Evolutionary conservation across 1,139 yeast species (phyloP).

Genomic region (Zhuliangozyma blackwelliae): DNA sequence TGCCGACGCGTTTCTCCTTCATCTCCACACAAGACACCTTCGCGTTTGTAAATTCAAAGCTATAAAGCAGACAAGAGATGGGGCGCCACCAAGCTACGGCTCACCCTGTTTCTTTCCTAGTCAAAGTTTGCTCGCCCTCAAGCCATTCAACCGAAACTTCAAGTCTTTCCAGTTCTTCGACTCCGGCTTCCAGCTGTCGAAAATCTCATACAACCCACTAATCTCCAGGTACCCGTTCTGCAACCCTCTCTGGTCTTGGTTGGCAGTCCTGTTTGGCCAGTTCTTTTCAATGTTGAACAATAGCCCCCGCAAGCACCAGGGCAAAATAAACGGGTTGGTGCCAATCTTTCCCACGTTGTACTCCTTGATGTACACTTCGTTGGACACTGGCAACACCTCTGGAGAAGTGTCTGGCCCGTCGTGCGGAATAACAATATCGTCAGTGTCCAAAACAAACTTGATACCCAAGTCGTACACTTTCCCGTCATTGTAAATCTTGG

Average conservation of each 20-base stretch:
- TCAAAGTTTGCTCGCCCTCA: constrained; percentile 46
- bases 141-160: constrained; percentile 78
- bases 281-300: constrained; percentile 60
- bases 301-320: constrained; percentile 89
- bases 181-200: constrained; percentile 83
- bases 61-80: no score
- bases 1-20: no score
- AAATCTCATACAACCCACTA: constrained; percentile 57
- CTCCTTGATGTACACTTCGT: constrained; percentile 55
- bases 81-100: no score
- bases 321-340: constrained; percentile 77
- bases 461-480: constrained; percentile 81
- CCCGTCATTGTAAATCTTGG: constrained; percentile 80
- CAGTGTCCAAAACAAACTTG: constrained; percentile 71
- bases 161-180: constrained; percentile 75
- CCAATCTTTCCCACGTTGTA: constrained; percentile 61
- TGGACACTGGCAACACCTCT: constrained; percentile 25
- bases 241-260: constrained; percentile 22
- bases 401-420: constrained; percentile 13
- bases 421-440: constrained; percentile 46
- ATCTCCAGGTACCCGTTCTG: constrained; percentile 51
- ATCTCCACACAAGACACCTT: no score
- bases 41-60: no score
- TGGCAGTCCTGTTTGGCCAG: constrained; percentile 38
- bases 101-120: not conserved